Conservation (phyloP, 768 basidiomycete species). For the Leccinum disarticulatum region DNA sequence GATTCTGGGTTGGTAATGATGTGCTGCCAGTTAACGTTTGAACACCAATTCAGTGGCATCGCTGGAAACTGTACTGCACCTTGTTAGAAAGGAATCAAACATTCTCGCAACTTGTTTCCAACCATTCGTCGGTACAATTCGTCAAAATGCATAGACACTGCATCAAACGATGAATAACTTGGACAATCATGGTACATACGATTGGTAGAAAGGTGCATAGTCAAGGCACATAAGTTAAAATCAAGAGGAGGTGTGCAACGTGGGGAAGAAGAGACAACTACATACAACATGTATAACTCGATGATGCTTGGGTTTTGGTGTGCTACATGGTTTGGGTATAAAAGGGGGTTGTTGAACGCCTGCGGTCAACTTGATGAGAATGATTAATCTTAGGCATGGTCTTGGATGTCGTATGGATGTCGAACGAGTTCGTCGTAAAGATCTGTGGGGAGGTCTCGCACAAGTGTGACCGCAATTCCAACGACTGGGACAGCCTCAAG, state of each 20-base stretch:
- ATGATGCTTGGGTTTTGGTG: conserved; percentile 9
- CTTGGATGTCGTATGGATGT: conserved; percentile 70
- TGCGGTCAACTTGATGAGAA: conserved; percentile 10
- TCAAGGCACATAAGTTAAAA: neutral
- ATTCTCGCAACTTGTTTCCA: neutral
- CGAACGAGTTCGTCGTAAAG: conserved; percentile 87
- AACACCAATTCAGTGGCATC: conserved; percentile 6
- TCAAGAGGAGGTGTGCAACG: neutral
- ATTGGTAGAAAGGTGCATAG: neutral
- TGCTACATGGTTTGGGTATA: conserved; percentile 27
- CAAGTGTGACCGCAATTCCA: conserved; percentile 90
- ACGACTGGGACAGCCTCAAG: conserved; percentile 85
- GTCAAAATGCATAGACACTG: neutral
- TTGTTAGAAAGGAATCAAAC: neutral
- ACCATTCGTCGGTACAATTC: neutral
- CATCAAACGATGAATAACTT: neutral
- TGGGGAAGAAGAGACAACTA: neutral
- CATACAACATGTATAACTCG: conserved; percentile 14
- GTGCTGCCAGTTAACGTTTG: neutral
- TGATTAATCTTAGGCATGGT: conserved; percentile 12
- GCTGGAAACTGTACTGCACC: conserved; percentile 6
- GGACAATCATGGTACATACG: neutral
- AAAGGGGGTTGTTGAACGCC: conserved; percentile 9
- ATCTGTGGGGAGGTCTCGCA: conserved; percentile 84
- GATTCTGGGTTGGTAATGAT: too few species aligned